Base-by-base conservation (phyloP, 371 early-diverging fungal species). In the Syncephalastrum monosporum region DNA sequence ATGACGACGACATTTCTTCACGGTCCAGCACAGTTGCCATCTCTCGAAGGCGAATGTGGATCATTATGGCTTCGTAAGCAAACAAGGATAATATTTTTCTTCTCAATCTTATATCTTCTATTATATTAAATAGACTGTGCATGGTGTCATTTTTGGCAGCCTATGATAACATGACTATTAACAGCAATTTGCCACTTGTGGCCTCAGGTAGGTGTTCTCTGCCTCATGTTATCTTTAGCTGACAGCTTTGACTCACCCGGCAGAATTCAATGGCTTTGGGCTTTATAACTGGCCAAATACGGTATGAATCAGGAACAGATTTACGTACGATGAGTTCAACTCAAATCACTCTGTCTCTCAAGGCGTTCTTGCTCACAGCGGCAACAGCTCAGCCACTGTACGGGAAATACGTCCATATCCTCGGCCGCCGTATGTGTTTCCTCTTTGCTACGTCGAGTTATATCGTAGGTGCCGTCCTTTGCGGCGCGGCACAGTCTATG, bases 401-500 rank as follows among this genome's bases (percentile, higher is more conserved):
- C 42, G 85, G 85, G 2, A 81, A 77, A 50, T 75, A 85, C 1
- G 75, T 79, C 33, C 85, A 90, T 54, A 82, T 85, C 14, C 86
- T 91, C 74, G 91, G 91, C 6, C 70, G 90, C 70, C 76, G 82
- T 23, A 59, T 64, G 1, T 72, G 79, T 25, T 79, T 89, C 55
- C 58, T 88, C 21, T 72, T 81, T 57, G 87, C 89, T 23, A 77
- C 86, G 12, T 45, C 60, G 1, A 57, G 84, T 47, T 89, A 89
- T 66, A 63, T 86, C 53, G 57, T 87, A 33, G 92, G 90, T 0
- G 77, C 82, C 3, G 68, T 81, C 3, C 64, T 88, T 21, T 89
- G 90, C 56, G 88, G 87, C 33, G 81, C 82, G 21, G 83, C 89
- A 4, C 82, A 81, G 47, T 79, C 60, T 46, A 88, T 88, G 85